Evolutionary conservation across 1,284 basidiomycete genomes (phyloP).

Genomic region (Pulveroboletus sp.): DNA sequence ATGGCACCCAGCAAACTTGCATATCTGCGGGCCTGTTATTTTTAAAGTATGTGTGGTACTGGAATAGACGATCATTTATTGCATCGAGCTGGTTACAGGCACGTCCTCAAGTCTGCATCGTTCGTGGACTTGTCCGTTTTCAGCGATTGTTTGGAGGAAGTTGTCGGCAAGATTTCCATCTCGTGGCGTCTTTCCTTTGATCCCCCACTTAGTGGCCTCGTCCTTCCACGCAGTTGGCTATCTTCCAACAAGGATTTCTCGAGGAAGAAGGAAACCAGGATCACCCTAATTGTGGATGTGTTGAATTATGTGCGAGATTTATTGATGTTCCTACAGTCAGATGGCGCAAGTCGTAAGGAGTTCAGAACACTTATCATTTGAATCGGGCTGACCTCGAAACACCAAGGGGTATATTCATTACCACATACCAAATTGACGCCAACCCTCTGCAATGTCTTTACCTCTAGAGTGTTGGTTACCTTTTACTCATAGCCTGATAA

Average conservation of each 20-base stretch:
- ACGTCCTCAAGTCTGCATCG: conserved; percentile 39
- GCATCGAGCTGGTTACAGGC: conserved; percentile 34
- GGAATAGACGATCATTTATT: not conserved
- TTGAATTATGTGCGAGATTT: conserved; percentile 16
- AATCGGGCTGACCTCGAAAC: no score
- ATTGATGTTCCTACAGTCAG: conserved; percentile 19
- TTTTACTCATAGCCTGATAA: no score
- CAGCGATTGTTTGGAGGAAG: conserved; percentile 48
- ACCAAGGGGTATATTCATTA: conserved; percentile 20
- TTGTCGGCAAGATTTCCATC: conserved; percentile 43
- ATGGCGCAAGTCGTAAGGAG: conserved; percentile 13
- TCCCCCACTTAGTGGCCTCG: conserved; percentile 42
- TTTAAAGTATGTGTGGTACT: no score
- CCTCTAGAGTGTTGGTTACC: conserved; percentile 28
- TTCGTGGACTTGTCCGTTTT: conserved; percentile 44
- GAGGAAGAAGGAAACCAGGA: conserved; percentile 25
- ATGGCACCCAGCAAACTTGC: no score
- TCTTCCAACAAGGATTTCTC: no score
- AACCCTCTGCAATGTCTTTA: conserved; percentile 25
- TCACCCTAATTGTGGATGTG: conserved; percentile 8
- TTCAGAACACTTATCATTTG: no score
- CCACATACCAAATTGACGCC: conserved; percentile 26
- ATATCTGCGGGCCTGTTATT: no score
- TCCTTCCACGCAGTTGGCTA: no score
- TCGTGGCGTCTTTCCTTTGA: conserved; percentile 28